Evolutionary conservation across 1,284 basidiomycete genomes (phyloP).

Genomic region (Puccinia polysora): DNA sequence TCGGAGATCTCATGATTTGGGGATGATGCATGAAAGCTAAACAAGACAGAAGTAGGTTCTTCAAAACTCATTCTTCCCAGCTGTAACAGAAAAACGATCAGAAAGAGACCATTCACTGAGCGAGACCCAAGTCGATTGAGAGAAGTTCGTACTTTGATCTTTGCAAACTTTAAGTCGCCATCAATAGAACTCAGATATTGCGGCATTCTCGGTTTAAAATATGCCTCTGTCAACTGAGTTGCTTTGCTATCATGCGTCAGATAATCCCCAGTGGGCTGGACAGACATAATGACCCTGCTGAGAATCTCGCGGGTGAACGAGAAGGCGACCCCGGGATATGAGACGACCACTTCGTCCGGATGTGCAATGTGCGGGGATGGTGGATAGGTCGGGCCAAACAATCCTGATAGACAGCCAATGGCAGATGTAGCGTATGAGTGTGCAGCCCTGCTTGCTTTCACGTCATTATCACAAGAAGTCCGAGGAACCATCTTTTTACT

Average conservation of each 20-base stretch:
- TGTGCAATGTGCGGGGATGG: slow-evolving; percentile 5
- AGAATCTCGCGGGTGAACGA: slow-evolving; percentile 33
- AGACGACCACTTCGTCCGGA: slow-evolving; percentile 43
- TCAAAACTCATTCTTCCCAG: not conserved
- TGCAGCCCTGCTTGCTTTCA: too few relatives aligned
- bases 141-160: slow-evolving; percentile 42
- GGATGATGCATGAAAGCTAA: slow-evolving; percentile 37
- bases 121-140: not conserved
- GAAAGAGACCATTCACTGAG: slow-evolving; percentile 12
- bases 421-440: too few relatives aligned
- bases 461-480: too few relatives aligned
- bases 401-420: not conserved
- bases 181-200: slow-evolving; percentile 29
- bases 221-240: slow-evolving; percentile 45
- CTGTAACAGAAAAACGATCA: not conserved
- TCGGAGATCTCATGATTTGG: slow-evolving; percentile 10
- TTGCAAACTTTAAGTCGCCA: slow-evolving; percentile 42
- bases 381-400: slow-evolving; percentile 42
- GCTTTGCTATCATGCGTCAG: slow-evolving; percentile 28
- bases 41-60: slow-evolving; percentile 9
- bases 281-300: slow-evolving; percentile 8
- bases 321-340: slow-evolving; percentile 48
- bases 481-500: too few relatives aligned
- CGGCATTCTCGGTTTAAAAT: slow-evolving; percentile 45
- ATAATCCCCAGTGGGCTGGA: slow-evolving; percentile 6